These are phyloP conservation scores for Groenewaldozyma auringiensis DNA, from an alignment of 1,139 yeast species.

Conservation along the genomic window DNA sequence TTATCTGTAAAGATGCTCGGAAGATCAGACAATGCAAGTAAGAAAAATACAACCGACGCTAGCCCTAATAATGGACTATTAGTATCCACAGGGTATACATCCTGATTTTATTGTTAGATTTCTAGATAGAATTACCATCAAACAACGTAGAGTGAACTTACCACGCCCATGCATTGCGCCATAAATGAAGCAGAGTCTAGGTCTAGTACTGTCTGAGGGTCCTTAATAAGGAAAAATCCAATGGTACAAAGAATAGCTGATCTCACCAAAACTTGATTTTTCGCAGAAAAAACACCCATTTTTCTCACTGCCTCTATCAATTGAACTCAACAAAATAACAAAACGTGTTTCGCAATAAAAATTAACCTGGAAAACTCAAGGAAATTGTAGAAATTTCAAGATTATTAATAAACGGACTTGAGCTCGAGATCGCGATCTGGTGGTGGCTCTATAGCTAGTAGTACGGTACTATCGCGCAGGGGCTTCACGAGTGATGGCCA, in stretches of 20 bases:
- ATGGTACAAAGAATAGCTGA: background rate
- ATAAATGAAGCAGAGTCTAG: constrained; percentile 27
- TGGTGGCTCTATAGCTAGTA: too few relatives aligned
- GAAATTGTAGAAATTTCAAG: too few relatives aligned
- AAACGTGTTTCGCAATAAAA: too few relatives aligned
- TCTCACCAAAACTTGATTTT: background rate
- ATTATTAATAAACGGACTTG: too few relatives aligned
- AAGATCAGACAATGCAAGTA: constrained; percentile 29
- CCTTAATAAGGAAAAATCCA: constrained; percentile 1
- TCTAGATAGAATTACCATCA: constrained; percentile 5
- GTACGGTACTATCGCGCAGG: too few relatives aligned
- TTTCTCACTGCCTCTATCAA: background rate
- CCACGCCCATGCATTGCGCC: constrained; percentile 50
- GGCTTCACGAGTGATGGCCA: too few relatives aligned
- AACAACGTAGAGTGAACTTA: constrained; percentile 11
- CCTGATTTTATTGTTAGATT: constrained; percentile 3
- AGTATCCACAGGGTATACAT: constrained; percentile 3
- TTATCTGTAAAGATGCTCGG: constrained; percentile 20
- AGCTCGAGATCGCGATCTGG: too few relatives aligned
- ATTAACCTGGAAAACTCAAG: too few relatives aligned
- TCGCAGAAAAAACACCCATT: background rate
- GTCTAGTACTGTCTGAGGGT: constrained; percentile 5
- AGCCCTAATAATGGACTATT: constrained; percentile 40
- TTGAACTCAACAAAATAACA: too few relatives aligned
- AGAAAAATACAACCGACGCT: constrained; percentile 35